These are phyloP conservation scores for Phaeomoniella chlamydospora DNA, from an alignment of 2,329 filamentous ascomycete genomes.

Conservation along the genomic window DNA sequence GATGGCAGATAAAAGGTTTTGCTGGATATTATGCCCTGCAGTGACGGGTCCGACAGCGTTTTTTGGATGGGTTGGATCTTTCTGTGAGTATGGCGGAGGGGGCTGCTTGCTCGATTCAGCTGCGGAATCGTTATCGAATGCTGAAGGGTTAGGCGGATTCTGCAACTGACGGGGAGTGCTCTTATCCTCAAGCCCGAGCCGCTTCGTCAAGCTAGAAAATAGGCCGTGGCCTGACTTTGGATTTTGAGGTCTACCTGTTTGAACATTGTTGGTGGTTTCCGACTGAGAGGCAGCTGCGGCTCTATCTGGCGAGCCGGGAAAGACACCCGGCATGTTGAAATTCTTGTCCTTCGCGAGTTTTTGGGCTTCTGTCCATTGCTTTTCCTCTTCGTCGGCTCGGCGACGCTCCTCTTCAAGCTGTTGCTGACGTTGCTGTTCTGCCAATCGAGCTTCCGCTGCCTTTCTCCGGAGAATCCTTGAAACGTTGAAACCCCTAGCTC, in stretches of 20 bases:
- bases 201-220: slow-evolving; percentile 54
- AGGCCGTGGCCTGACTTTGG: slow-evolving; percentile 31
- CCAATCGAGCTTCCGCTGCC: slow-evolving; percentile 73
- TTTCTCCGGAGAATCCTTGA: slow-evolving; percentile 83
- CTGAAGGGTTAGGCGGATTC: slow-evolving; percentile 15
- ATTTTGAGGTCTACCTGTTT: slow-evolving; percentile 25
- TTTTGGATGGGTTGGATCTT: slow-evolving; percentile 18
- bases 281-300: not conserved
- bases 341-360: slow-evolving; percentile 19
- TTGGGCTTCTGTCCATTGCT: slow-evolving; percentile 29
- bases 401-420: slow-evolving; percentile 60
- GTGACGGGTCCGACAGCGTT: slow-evolving; percentile 19
- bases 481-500: slow-evolving; percentile 87
- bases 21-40: slow-evolving; percentile 27
- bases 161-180: slow-evolving; percentile 13
- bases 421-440: slow-evolving; percentile 66
- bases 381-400: slow-evolving; percentile 47
- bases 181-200: slow-evolving; percentile 48
- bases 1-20: slow-evolving; percentile 57
- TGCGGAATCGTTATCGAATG: slow-evolving; percentile 1
- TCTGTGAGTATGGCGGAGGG: slow-evolving; percentile 24
- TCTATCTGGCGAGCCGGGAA: slow-evolving; percentile 44
- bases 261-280: slow-evolving; percentile 9
- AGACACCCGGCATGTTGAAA: slow-evolving; percentile 58
- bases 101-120: slow-evolving; percentile 9